Percentiles rank a stretch among this genome's conserved stretches.
These are phyloP conservation scores for Ceratocystis variospora DNA, from an alignment of 2,329 filamentous ascomycete species.

Conservation along the genomic window DNA sequence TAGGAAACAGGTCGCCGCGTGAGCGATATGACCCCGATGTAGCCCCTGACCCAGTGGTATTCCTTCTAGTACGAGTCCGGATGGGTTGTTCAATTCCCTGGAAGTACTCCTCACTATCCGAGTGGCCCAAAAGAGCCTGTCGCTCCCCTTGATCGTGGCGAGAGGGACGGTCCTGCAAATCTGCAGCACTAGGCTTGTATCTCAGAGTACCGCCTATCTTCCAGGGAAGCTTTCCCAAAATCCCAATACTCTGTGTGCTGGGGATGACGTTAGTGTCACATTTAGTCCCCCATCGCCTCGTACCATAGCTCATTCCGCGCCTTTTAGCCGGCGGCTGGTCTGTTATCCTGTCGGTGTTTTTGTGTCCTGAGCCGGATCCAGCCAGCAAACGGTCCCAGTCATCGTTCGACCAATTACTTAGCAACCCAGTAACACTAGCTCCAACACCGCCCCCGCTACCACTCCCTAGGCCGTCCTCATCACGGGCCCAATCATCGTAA, in stretches of 20 bases:
- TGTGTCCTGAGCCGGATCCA: conserved; percentile 38
- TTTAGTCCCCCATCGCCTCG: conserved; percentile 38
- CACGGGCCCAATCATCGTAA: conserved; percentile 88
- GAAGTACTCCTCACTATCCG: conserved; percentile 29
- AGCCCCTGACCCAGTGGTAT: conserved; percentile 63
- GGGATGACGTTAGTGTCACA: conserved; percentile 89
- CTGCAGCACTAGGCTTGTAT: conserved; percentile 83
- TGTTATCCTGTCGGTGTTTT: conserved; percentile 27
- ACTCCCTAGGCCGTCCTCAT: conserved; percentile 33
- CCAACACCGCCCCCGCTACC: conserved; percentile 28
- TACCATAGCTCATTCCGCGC: conserved; percentile 81
- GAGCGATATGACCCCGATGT: conserved; percentile 80
- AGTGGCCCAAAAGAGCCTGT: conserved; percentile 49
- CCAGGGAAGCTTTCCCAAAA: conserved; percentile 71
- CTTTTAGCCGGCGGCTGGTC: conserved; percentile 56
- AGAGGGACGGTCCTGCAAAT: conserved; percentile 75
- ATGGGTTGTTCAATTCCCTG: conserved; percentile 31
- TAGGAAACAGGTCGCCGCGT: conserved; percentile 78
- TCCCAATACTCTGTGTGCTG: conserved; percentile 71
- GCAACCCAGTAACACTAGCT: conserved; percentile 36
- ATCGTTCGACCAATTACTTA: conserved; percentile 64
- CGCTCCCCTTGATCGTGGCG: conserved; percentile 41
- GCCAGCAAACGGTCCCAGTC: conserved; percentile 75
- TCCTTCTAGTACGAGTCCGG: conserved; percentile 47
- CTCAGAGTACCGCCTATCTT: conserved; percentile 67